Percentiles rank a stretch among this genome's conserved stretches.
These are phyloP conservation scores for Tulasnella sp. DNA, from an alignment of 768 basidiomycete genomes.

Conservation along the genomic window DNA sequence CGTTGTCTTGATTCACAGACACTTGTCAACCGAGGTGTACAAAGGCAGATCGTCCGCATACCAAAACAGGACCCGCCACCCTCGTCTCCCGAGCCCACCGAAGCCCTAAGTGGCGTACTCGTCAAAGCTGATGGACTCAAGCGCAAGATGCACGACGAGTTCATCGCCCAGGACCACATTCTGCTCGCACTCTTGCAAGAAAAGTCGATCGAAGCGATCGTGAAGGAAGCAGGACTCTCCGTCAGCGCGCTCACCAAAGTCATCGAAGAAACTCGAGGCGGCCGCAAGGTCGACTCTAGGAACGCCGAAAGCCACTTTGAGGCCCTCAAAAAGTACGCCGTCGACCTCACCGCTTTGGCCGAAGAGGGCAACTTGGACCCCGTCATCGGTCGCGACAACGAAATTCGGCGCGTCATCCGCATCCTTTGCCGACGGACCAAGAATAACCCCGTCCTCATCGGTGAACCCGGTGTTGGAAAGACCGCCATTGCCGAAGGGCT, in stretches of 20 bases:
- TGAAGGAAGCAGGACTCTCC: constrained; percentile 36
- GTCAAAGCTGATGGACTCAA: constrained; percentile 16
- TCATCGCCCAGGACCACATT: constrained; percentile 90
- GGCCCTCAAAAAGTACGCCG: constrained; percentile 74
- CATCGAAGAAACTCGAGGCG: constrained; percentile 74
- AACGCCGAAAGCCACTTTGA: constrained; percentile 91
- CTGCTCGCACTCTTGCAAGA: constrained; percentile 82
- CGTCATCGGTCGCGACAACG: constrained; percentile 88
- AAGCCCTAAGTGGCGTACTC: background rate
- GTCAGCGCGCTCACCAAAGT: constrained; percentile 68
- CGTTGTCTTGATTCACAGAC: constrained; percentile 38
- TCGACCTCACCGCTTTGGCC: constrained; percentile 81
- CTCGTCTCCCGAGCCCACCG: constrained; percentile 32
- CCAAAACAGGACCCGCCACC: constrained; percentile 84
- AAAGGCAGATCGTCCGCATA: constrained; percentile 72
- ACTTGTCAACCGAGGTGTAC: constrained; percentile 62
- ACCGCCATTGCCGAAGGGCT: constrained; percentile 93
- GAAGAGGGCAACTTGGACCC: constrained; percentile 94
- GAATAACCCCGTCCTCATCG: constrained; percentile 55
- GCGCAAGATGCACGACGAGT: constrained; percentile 59
- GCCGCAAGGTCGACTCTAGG: constrained; percentile 77
- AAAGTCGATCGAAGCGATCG: constrained; percentile 54
- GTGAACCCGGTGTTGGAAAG: constrained; percentile 88
- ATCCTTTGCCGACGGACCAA: constrained; percentile 88
- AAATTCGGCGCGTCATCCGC: constrained; percentile 79